Base-by-base conservation (phyloP, 1,284 basidiomycete genomes). In the Leccinum pachyderme region DNA sequence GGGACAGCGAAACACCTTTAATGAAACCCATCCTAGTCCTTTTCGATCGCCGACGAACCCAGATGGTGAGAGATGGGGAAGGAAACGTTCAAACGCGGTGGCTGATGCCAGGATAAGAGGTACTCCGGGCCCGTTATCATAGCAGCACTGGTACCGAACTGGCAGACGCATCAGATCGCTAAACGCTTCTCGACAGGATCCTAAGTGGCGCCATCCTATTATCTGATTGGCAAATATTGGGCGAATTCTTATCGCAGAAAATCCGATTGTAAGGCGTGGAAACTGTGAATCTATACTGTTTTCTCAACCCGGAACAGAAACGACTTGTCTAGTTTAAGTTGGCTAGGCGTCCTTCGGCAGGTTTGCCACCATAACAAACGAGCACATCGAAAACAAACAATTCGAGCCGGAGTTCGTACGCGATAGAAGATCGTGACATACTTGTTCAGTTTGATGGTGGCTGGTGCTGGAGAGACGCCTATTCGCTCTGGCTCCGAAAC, bases 321-420 rank as follows among this genome's bases (percentile, higher is more conserved):
- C 28, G 6, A 44, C 11, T 43, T 9, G 41, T 25, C 22, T 7
- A 25, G 15, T 27, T 45, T 27, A 27, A 25, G 11, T 27, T 27
- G 25, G 27, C 28, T 11, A 39, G 11, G 39, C 11, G 18, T 22
- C 18, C 18, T 22, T 13, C 39, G 22, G 7, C 39, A 13, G 22
- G 47, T 22, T 6, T 2, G 33, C 33, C 24, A 18, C 46, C 7
- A 32, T 12, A 47, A 32, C 29, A 18, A 32, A 47, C 46, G n/a
- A 32, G 11, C 3, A 47, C 6, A 29, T n/a, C 11, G n/a, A 47
- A 41, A 12, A 22, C 22, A 46, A 66, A 62, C 18, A 68, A n/a
- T 0, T 59, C 62, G 46, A 68, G 37, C 31, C 58, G 58, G 12
- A 71, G 47, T 54, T 67, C 58, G 45, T 70, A 70, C 1, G 66